Conservation (phyloP, 768 basidiomycete genomes). For the Amanita pseudoporphyria region DNA sequence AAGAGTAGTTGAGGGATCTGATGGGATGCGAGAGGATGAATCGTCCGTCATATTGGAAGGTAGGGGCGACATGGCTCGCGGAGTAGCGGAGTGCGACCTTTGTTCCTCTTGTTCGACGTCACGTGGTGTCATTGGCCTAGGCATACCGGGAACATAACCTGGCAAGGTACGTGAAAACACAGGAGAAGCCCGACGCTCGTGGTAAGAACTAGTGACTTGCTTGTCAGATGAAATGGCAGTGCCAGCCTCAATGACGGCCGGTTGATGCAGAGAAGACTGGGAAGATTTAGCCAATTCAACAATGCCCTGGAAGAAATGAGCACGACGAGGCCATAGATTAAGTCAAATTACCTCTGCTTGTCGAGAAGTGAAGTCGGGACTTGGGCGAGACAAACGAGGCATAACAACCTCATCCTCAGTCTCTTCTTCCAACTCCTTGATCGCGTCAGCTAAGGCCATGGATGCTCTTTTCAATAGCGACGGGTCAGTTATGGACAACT, state of each 20-base stretch:
- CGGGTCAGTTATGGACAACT: conserved; percentile 31
- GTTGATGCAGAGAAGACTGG: conserved; percentile 6
- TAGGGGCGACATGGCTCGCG: conserved; percentile 65
- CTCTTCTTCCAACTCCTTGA: conserved; percentile 71
- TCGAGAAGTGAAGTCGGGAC: not conserved
- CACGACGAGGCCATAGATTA: not conserved
- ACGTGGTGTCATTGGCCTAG: conserved; percentile 84
- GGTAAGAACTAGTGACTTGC: conserved; percentile 35
- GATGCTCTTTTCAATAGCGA: conserved; percentile 54
- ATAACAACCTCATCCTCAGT: conserved; percentile 71
- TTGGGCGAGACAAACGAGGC: conserved; percentile 36
- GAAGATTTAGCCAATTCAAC: conserved; percentile 1
- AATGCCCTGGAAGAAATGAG: not conserved
- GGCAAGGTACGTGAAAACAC: conserved; percentile 57
- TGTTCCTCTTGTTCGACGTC: conserved; percentile 68
- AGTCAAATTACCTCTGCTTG: conserved; percentile 1
- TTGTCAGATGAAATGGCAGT: conserved; percentile 67
- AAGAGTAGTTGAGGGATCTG: conserved; percentile 27
- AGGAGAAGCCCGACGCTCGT: conserved; percentile 49
- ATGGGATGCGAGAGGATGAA: conserved; percentile 20
- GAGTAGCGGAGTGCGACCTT: conserved; percentile 64
- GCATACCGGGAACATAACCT: conserved; percentile 88
- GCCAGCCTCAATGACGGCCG: conserved; percentile 42
- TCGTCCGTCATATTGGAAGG: conserved; percentile 24
- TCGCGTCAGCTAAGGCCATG: conserved; percentile 63